Conservation (phyloP, 2,329 filamentous ascomycete genomes). For the Xylaria sp. region DNA sequence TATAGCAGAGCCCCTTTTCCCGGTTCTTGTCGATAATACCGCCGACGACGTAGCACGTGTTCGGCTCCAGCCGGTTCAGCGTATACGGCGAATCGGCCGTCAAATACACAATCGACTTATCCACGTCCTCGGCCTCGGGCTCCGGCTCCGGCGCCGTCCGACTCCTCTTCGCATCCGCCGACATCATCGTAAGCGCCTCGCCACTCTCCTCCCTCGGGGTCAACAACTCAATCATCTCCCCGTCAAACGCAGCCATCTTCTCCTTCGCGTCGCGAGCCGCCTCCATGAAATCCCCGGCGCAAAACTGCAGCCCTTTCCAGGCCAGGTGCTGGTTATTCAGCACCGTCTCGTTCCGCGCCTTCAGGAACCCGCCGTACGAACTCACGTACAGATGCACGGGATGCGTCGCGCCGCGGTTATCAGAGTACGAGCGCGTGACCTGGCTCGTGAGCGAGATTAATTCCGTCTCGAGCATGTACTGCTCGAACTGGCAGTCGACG, state of each 20-base stretch:
- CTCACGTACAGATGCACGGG: slow-evolving; percentile 70
- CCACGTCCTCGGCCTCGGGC: slow-evolving; percentile 30
- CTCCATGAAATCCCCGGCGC: slow-evolving; percentile 66
- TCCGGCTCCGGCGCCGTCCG: slow-evolving; percentile 23
- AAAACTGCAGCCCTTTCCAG: slow-evolving; percentile 75
- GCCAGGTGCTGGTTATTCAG: slow-evolving; percentile 64
- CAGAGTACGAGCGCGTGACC: slow-evolving; percentile 81
- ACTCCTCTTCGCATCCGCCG: slow-evolving; percentile 33
- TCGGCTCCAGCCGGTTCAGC: slow-evolving; percentile 74
- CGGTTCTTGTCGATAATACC: slow-evolving; percentile 94
- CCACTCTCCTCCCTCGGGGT: slow-evolving; percentile 32
- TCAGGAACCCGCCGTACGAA: slow-evolving; percentile 70
- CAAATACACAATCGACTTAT: slow-evolving; percentile 68
- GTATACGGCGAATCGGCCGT: slow-evolving; percentile 87
- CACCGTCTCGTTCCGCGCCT: slow-evolving; percentile 72
- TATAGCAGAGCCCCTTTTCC: slow-evolving; percentile 91
- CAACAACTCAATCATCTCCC: slow-evolving; percentile 56
- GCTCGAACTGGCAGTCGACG: slow-evolving; percentile 88
- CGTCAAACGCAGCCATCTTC: slow-evolving; percentile 54
- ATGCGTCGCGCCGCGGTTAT: slow-evolving; percentile 67
- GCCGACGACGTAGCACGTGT: slow-evolving; percentile 88
- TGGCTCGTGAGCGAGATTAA: slow-evolving; percentile 76
- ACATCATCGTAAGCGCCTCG: slow-evolving; percentile 33
- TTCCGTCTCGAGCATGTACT: slow-evolving; percentile 83
- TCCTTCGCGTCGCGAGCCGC: slow-evolving; percentile 61